A percentile compares a stretch with the other conserved stretches of the same genome.
These are phyloP conservation scores for Solanum bulbocastanum DNA, from an alignment of 257 asterid species.

Conservation along the genomic window DNA sequence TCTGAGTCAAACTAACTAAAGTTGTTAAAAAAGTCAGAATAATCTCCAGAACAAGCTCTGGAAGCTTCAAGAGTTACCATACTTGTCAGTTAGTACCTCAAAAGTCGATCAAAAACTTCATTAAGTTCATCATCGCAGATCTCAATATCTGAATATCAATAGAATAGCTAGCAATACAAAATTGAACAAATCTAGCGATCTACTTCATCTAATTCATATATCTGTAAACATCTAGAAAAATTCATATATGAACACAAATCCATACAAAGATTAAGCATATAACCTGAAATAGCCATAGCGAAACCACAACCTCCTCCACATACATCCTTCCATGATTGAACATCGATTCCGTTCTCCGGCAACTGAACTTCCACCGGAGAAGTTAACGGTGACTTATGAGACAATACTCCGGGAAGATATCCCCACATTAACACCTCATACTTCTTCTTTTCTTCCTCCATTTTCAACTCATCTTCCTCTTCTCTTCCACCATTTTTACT, in stretches of 20 bases:
- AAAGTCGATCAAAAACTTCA: not conserved
- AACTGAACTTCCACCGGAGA: constrained; percentile 34
- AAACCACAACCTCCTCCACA: constrained; percentile 82
- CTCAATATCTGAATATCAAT: not conserved
- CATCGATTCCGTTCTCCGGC: constrained; percentile 24
- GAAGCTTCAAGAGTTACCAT: not conserved
- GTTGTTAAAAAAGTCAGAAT: not conserved
- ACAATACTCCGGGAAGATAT: constrained; percentile 54
- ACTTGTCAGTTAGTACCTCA: not conserved
- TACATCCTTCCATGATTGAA: constrained; percentile 60
- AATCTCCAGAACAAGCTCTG: not conserved
- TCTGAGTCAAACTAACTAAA: not conserved
- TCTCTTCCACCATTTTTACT: constrained; percentile 13
- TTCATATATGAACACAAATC: not conserved
- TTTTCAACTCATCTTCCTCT: not conserved
- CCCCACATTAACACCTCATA: constrained; percentile 63
- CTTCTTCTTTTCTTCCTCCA: constrained; percentile 13
- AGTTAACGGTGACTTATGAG: constrained; percentile 32
- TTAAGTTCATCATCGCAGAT: not conserved
- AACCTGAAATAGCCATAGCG: constrained; percentile 65
- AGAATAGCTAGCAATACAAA: not conserved
- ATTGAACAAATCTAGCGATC: not conserved
- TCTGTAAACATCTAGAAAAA: not conserved
- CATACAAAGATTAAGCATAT: not conserved
- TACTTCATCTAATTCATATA: not conserved